Evolutionary conservation across 2,329 filamentous ascomycete genomes (phyloP).

Genomic region (Microsporum ferrugineum): DNA sequence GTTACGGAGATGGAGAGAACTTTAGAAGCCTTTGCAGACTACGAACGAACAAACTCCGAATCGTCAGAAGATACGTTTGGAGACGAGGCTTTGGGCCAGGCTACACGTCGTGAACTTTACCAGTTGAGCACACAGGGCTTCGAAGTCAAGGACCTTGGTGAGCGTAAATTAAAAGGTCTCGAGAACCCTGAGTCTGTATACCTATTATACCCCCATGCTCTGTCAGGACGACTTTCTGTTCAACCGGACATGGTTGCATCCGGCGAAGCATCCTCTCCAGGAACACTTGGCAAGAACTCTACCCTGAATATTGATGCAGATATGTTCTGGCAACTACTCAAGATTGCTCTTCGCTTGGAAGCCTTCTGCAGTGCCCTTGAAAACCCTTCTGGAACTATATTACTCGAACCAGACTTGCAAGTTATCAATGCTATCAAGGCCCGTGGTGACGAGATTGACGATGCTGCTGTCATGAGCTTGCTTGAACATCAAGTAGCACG

Average conservation of each 20-base stretch:
- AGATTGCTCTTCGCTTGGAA: conserved; percentile 75
- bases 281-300: conserved; percentile 51
- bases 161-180: conserved; percentile 88
- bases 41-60: conserved; percentile 54
- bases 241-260: conserved; percentile 40
- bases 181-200: conserved; percentile 96
- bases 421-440: conserved; percentile 63
- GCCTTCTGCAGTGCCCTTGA: conserved; percentile 89
- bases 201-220: conserved; percentile 81
- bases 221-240: conserved; percentile 55
- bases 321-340: conserved; percentile 81
- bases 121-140: conserved; percentile 85
- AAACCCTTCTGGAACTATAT: conserved; percentile 47
- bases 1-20: conserved; percentile 91
- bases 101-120: conserved; percentile 77
- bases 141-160: conserved; percentile 90
- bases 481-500: conserved; percentile 90
- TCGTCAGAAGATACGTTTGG: conserved; percentile 63
- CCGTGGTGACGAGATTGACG: conserved; percentile 72
- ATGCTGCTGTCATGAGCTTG: conserved; percentile 77
- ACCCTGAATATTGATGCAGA: conserved; percentile 71
- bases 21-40: conserved; percentile 77
- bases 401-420: conserved; percentile 72
- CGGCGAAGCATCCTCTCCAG: conserved; percentile 41
- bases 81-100: conserved; percentile 60